A percentile compares a stretch with the other conserved stretches of the same genome.
Conservation (phyloP, 495 filamentous ascomycete genomes). For the Aspergillus ellipticus region DNA sequence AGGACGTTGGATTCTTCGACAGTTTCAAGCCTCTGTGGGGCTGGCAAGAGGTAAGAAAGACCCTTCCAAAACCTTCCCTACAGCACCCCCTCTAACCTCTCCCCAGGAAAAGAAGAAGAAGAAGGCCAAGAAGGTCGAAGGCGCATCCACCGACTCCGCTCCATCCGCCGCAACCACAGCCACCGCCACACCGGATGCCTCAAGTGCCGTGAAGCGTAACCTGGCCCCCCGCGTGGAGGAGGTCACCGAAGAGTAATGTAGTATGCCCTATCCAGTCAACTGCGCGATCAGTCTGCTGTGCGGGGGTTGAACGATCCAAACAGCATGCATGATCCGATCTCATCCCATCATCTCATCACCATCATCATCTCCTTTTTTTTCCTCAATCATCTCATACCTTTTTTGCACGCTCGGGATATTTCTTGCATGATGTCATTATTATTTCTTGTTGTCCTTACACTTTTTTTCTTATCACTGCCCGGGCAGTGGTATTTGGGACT, state of each 20-base stretch:
- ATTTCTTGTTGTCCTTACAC: not conserved
- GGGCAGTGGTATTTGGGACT: not conserved
- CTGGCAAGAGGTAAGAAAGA: slow-evolving; percentile 82
- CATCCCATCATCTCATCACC: too few relatives aligned
- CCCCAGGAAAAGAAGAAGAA: slow-evolving; percentile 52
- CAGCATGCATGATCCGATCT: too few relatives aligned
- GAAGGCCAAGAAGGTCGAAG: slow-evolving; percentile 52
- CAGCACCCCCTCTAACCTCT: slow-evolving; percentile 14
- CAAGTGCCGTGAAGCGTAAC: slow-evolving; percentile 46
- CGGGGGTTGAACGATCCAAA: too few relatives aligned
- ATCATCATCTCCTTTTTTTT: too few relatives aligned
- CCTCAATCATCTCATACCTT: not conserved
- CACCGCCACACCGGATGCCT: slow-evolving; percentile 49
- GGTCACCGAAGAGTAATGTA: slow-evolving; percentile 51
- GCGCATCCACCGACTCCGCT: slow-evolving; percentile 41
- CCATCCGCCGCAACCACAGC: slow-evolving; percentile 57
- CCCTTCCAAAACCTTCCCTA: not conserved
- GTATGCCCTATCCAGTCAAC: not conserved
- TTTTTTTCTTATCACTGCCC: not conserved
- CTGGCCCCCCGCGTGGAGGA: slow-evolving; percentile 64
- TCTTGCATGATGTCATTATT: not conserved
- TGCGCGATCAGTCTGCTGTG: not conserved
- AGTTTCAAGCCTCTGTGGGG: slow-evolving; percentile 96
- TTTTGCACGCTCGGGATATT: not conserved
- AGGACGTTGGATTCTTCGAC: slow-evolving; percentile 97